Conservation (phyloP, 139 green algal genomes). For the Mesotaenium endlicherianum region DNA sequence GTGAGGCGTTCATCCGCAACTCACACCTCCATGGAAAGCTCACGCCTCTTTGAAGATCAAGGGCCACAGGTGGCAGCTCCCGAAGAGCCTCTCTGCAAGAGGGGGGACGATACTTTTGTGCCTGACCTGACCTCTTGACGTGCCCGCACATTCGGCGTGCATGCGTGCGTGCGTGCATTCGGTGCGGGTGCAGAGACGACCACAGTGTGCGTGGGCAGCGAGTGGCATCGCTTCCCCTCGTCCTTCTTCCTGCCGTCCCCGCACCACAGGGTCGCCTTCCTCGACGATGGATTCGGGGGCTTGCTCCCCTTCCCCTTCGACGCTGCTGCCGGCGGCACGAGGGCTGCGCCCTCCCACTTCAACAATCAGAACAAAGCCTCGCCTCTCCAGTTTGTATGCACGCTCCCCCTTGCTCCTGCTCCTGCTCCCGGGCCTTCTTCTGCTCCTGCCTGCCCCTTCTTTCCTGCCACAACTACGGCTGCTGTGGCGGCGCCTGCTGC, state of each 20-base stretch:
- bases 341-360: slow-evolving; percentile 57
- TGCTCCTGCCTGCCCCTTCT: not conserved
- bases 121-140: no score
- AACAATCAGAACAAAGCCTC: slow-evolving; percentile 59
- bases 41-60: no score
- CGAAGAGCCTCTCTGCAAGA: no score
- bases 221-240: slow-evolving; percentile 82
- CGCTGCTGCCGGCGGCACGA: slow-evolving; percentile 57
- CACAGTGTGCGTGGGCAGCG: slow-evolving; percentile 68
- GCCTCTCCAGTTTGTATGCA: slow-evolving; percentile 49
- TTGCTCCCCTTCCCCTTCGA: slow-evolving; percentile 52
- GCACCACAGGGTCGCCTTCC: slow-evolving; percentile 65
- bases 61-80: no score
- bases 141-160: no score
- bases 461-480: not conserved
- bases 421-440: not conserved
- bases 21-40: no score
- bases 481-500: not conserved
- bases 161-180: no score
- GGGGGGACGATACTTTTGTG: no score
- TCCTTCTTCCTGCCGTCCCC: slow-evolving; percentile 76
- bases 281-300: slow-evolving; percentile 70
- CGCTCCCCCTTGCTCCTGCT: not conserved
- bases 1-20: no score
- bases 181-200: no score